A percentile compares a stretch with the other conserved stretches of the same genome.
These are phyloP conservation scores for Elsinoe arachidis DNA, from an alignment of 2,329 filamentous ascomycete species.

Conservation along the genomic window DNA sequence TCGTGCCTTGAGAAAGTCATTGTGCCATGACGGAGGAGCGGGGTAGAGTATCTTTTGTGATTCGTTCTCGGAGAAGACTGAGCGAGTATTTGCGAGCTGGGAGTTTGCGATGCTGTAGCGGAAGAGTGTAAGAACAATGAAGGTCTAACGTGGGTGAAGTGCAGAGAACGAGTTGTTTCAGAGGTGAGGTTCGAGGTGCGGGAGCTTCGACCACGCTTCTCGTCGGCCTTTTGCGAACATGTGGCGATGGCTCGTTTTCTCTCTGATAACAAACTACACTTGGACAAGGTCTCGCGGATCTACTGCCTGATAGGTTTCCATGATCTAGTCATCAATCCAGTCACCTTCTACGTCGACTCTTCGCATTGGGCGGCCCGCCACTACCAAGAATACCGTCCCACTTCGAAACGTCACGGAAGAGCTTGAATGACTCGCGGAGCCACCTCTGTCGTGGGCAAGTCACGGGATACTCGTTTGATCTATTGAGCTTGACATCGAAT, in stretches of 20 bases:
- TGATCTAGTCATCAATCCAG: not conserved
- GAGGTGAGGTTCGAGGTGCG: conserved; percentile 4
- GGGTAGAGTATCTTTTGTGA: not conserved
- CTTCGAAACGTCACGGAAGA: conserved; percentile 4
- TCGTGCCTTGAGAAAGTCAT: not conserved
- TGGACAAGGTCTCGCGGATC: not conserved
- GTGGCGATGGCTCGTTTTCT: not conserved
- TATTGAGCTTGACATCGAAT: no score
- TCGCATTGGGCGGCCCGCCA: no score
- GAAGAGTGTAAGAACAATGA: not conserved
- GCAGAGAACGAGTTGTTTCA: not conserved
- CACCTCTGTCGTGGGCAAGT: not conserved
- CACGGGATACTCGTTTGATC: not conserved
- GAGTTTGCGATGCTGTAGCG: not conserved
- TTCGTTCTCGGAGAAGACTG: not conserved
- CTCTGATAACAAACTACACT: not conserved
- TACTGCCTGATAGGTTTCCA: not conserved
- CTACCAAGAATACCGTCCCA: not conserved
- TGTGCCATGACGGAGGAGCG: not conserved
- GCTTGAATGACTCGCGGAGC: conserved; percentile 4
- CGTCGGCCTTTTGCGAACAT: not conserved
- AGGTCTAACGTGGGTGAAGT: not conserved
- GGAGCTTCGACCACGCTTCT: conserved; percentile 1
- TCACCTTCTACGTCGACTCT: no score
- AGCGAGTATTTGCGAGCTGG: no score